phyloP scores from a whole-genome alignment of 371 early-diverging fungal species.

The Rhizomucor pusillus region DNA sequence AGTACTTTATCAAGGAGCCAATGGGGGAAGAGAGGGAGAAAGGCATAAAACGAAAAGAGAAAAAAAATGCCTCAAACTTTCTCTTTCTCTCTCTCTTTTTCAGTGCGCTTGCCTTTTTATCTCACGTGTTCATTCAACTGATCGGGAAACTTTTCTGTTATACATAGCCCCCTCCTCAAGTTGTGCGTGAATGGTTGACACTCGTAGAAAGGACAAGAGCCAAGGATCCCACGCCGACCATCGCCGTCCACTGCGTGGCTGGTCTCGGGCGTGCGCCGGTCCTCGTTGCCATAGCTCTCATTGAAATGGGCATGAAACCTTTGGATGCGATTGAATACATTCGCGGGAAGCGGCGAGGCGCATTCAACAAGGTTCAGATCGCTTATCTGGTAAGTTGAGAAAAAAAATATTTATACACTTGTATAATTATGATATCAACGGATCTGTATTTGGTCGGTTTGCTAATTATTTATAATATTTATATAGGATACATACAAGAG shows the following conservation, averaged over 20 bases:
- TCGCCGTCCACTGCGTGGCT: conserved; percentile 87
- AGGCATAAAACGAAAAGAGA: too few relatives aligned
- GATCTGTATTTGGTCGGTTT: not conserved
- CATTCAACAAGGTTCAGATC: conserved; percentile 82
- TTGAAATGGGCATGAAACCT: conserved; percentile 78
- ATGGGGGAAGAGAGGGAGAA: too few relatives aligned
- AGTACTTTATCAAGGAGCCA: conserved; percentile 3
- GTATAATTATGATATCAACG: not conserved
- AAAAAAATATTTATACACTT: not conserved
- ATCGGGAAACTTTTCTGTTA: too few relatives aligned
- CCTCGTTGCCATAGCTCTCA: conserved; percentile 76
- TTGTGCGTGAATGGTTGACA: conserved; percentile 72
- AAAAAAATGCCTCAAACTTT: too few relatives aligned
- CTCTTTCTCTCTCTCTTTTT: too few relatives aligned
- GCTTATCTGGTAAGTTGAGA: conserved; percentile 44
- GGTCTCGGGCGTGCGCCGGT: conserved; percentile 79
- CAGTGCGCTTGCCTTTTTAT: too few relatives aligned
- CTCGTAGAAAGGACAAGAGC: conserved; percentile 52
- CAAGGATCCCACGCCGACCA: conserved; percentile 51
- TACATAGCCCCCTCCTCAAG: conserved; percentile 58
- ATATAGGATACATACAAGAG: conserved; percentile 42
- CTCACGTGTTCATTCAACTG: too few relatives aligned
- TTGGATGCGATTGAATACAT: conserved; percentile 78
- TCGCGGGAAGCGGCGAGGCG: conserved; percentile 74
- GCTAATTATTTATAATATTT: not conserved